A percentile compares a stretch with the other conserved stretches of the same genome.
phyloP scores from a whole-genome alignment of 148 eudicot species.

The Spergularia bocconei region DNA sequence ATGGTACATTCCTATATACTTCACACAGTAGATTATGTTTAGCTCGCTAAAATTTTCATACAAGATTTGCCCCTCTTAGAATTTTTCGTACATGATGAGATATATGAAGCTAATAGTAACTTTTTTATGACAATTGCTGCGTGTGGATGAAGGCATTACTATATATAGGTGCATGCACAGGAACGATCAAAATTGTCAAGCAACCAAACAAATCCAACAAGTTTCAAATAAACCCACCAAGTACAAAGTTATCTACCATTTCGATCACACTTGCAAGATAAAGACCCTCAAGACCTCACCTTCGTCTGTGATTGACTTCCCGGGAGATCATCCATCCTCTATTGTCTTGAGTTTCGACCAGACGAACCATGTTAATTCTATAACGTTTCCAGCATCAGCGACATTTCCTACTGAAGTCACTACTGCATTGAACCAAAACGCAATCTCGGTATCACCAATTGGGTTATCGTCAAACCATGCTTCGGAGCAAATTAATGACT shows the following conservation, averaged over 20 bases:
- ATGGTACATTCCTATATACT: too few relatives aligned
- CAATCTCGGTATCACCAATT: too few relatives aligned
- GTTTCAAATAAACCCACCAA: conserved; percentile 6
- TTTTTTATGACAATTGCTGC: too few relatives aligned
- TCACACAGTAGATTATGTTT: too few relatives aligned
- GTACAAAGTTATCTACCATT: not conserved
- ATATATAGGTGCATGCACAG: conserved; percentile 18
- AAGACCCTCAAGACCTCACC: not conserved
- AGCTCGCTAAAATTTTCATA: too few relatives aligned
- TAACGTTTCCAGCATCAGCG: not conserved
- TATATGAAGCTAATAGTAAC: too few relatives aligned
- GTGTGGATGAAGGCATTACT: conserved; percentile 48
- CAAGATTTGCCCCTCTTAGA: too few relatives aligned
- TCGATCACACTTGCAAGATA: conserved; percentile 1
- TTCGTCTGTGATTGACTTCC: not conserved
- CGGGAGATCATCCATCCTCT: not conserved
- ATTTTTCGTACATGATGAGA: too few relatives aligned
- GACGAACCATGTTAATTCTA: not conserved
- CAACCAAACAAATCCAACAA: conserved; percentile 7
- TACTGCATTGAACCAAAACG: too few relatives aligned
- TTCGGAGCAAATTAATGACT: too few relatives aligned
- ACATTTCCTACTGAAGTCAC: too few relatives aligned
- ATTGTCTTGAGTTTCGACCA: not conserved
- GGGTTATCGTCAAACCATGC: too few relatives aligned
- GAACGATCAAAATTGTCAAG: conserved; percentile 1